Conservation (phyloP, 306 rosid genomes). For the Vigna nakashimae region DNA sequence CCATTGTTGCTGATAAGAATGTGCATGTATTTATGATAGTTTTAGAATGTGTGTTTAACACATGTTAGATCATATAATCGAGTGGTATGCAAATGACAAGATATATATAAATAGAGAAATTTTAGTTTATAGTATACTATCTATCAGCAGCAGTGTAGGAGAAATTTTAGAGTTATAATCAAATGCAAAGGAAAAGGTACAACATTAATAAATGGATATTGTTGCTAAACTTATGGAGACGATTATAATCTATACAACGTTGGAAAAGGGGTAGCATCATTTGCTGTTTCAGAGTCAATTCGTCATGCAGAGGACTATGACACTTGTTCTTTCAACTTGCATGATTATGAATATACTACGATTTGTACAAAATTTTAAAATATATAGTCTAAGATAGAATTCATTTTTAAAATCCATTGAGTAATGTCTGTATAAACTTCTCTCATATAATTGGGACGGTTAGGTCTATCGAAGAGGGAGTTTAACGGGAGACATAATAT, state of each 20-base stretch:
- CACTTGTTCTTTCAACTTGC: conserved; percentile 30
- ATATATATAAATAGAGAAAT: not conserved
- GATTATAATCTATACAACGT: conserved; percentile 43
- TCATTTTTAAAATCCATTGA: not conserved
- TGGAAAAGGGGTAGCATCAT: conserved; percentile 45
- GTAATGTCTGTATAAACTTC: not conserved
- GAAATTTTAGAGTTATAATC: not conserved
- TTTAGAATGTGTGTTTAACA: not conserved
- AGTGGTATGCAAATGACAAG: not conserved
- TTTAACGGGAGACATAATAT: too few relatives aligned
- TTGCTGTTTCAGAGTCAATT: conserved; percentile 45
- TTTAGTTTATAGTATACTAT: not conserved
- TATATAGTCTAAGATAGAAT: not conserved
- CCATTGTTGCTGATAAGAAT: not conserved
- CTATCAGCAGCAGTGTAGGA: not conserved
- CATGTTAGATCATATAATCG: not conserved
- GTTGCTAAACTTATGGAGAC: conserved; percentile 1
- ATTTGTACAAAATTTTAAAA: not conserved
- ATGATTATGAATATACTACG: not conserved
- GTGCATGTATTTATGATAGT: not conserved
- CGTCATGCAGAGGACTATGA: conserved; percentile 29
- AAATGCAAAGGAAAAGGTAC: conserved; percentile 12
- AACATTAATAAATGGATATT: not conserved
- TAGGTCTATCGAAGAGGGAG: too few relatives aligned
- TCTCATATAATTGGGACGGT: not conserved